Evolutionary conservation across 768 basidiomycete species (phyloP).

Genomic region (Leucocoprinus sp.): DNA sequence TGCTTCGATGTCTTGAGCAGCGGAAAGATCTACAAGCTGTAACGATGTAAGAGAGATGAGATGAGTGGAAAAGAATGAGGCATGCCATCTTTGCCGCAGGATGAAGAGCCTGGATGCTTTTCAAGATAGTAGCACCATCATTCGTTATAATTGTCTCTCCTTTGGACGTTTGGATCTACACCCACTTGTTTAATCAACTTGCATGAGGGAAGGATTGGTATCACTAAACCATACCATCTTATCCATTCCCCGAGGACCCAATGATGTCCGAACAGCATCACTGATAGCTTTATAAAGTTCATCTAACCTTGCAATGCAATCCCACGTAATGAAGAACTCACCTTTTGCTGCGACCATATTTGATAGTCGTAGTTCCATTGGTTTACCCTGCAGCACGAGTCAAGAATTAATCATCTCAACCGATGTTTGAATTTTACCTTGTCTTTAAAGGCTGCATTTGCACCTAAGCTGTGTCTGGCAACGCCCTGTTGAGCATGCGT

Average conservation of each 20-base stretch:
- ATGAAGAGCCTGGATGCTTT: slow-evolving; percentile 91
- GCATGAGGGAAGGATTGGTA: slow-evolving; percentile 7
- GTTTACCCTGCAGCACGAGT: slow-evolving; percentile 69
- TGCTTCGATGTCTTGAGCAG: slow-evolving; percentile 96
- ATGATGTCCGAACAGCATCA: slow-evolving; percentile 92
- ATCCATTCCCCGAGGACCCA: slow-evolving; percentile 98
- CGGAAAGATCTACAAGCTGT: slow-evolving; percentile 94
- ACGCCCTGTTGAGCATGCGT: slow-evolving; percentile 31
- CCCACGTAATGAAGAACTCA: slow-evolving; percentile 23
- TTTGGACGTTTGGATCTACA: slow-evolving; percentile 89
- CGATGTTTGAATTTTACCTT: slow-evolving; percentile 41
- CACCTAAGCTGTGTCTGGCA: slow-evolving; percentile 40
- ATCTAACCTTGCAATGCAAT: neutral
- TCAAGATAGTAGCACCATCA: slow-evolving; percentile 96
- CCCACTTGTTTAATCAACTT: slow-evolving; percentile 8
- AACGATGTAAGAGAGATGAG: slow-evolving; percentile 11
- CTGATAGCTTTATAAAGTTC: slow-evolving; percentile 65
- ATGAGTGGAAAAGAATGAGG: slow-evolving; percentile 10
- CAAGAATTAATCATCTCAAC: slow-evolving; percentile 10
- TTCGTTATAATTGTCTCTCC: slow-evolving; percentile 98
- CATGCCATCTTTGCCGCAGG: slow-evolving; percentile 96
- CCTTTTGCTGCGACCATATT: slow-evolving; percentile 99
- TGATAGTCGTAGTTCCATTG: slow-evolving; percentile 94
- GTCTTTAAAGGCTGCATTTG: slow-evolving; percentile 81
- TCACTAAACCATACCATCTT: slow-evolving; percentile 70